phyloP scores from a whole-genome alignment of 192 early-diverging fungal species.

The Podila horticola region DNA sequence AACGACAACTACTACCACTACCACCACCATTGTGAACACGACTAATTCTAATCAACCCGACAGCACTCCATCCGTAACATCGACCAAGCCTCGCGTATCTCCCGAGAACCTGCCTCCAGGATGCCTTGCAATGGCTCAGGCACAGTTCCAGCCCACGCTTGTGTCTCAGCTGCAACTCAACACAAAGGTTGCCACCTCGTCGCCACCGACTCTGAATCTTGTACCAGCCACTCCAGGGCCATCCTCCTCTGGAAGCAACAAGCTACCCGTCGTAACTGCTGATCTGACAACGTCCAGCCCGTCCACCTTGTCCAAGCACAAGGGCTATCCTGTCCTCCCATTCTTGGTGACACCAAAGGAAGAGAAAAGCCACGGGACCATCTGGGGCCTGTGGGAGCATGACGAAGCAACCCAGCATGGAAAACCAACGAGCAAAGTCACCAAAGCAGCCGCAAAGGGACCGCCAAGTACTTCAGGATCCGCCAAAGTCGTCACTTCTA shows the following conservation, averaged over 20 bases:
- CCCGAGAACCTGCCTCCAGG: slow-evolving; percentile 27
- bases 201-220: slow-evolving; percentile 39
- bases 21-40: neutral
- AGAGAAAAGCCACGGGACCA: slow-evolving; percentile 46
- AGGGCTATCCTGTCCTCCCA: slow-evolving; percentile 39
- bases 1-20: neutral
- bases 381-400: slow-evolving; percentile 47
- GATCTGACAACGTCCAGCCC: slow-evolving; percentile 34
- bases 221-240: slow-evolving; percentile 44
- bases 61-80: neutral
- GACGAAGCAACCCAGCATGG: slow-evolving; percentile 20
- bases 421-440: slow-evolving; percentile 25
- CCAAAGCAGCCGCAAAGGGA: slow-evolving; percentile 35
- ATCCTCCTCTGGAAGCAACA: slow-evolving; percentile 12
- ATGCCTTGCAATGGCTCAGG: slow-evolving; percentile 20
- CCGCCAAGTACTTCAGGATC: slow-evolving; percentile 49
- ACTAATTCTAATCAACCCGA: neutral
- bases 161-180: slow-evolving; percentile 44
- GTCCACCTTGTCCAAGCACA: slow-evolving; percentile 49
- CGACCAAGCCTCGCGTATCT: neutral
- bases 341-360: slow-evolving; percentile 48
- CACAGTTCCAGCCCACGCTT: slow-evolving; percentile 14
- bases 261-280: neutral
- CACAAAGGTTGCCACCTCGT: slow-evolving; percentile 29
- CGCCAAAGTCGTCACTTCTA: slow-evolving; percentile 43